Base-by-base conservation (phyloP, 805 yeast genomes). In the Candida rishiriensis region DNA sequence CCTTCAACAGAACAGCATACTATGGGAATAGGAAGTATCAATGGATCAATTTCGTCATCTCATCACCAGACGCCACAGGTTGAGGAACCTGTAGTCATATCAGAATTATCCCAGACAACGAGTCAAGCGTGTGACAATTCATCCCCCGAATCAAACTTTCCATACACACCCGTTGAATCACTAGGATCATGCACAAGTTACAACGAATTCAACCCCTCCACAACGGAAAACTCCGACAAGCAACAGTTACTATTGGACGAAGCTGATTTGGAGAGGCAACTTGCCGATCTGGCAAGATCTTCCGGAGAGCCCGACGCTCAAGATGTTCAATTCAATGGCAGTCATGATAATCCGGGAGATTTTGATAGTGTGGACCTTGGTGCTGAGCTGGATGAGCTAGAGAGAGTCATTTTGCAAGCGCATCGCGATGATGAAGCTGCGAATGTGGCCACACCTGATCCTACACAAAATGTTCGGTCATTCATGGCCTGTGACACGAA, bases 121-220 rank as follows among this genome's bases (percentile, higher is more conserved):
- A 16, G 18, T 9, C 11, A 16, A 21, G 32, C 26, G 11, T 15
- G 28, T 10, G 44, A 44, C 15, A 43, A 39, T 10, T 50, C 53
- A 13, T 48, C 53, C 7, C 56, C 56, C 1, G 53, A 42, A 21
- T 48, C 56, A n/a, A 51, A 41, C 21, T 42, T 49, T 9, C 43
- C 56, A 14, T 54, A 51, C 33, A 54, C 57, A 3, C 57, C 57
- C 8, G 40, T 48, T n/a, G 57, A 54, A n/a, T 50, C 56, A 11
- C 15, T 54, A 11, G 52, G 49, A 16, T 52, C 57, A 0, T 48
- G 39, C 18, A 48, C 57, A 1, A 41, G 44, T 7, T 46, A 36
- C 14, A 40, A 41, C 9, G 53, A 28, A 18, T 21, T 21, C n/a
- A 29, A 15, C 13, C 29, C 36, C 3, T 11, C 15, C 14, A 6